phyloP scores from a whole-genome alignment of 2,329 filamentous ascomycete genomes.

The Ceratocystis colombiana region DNA sequence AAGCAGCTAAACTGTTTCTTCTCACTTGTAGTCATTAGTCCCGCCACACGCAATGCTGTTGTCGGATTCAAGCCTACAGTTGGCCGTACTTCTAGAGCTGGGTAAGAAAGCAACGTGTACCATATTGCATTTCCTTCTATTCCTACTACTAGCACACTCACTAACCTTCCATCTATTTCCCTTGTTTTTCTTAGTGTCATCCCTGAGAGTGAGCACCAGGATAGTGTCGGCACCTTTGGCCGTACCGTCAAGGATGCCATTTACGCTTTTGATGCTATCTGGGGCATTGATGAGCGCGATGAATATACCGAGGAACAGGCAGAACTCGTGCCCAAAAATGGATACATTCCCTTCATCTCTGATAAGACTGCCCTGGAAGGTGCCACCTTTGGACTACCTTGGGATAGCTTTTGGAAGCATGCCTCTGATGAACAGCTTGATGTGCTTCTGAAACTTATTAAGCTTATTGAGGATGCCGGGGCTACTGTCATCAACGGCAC shows the following conservation, averaged over 20 bases:
- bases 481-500: constrained; percentile 60
- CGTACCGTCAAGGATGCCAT: constrained; percentile 59
- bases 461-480: constrained; percentile 48
- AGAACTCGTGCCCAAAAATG: constrained; percentile 43
- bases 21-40: constrained; percentile 48
- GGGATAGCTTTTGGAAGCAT: constrained; percentile 59
- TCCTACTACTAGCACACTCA: not conserved
- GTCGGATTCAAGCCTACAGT: constrained; percentile 70
- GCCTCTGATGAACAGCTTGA: constrained; percentile 47
- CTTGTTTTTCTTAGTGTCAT: constrained; percentile 37
- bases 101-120: constrained; percentile 17
- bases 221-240: constrained; percentile 58
- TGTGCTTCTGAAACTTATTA: constrained; percentile 37
- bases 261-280: constrained; percentile 57
- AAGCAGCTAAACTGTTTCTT: not conserved
- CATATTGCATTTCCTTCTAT: not conserved
- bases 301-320: constrained; percentile 54
- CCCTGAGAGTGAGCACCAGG: constrained; percentile 57
- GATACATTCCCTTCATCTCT: constrained; percentile 49
- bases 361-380: constrained; percentile 45
- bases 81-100: constrained; percentile 55
- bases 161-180: not conserved
- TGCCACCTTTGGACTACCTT: constrained; percentile 60
- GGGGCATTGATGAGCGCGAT: constrained; percentile 52
- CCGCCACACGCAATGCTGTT: constrained; percentile 56